Evolutionary conservation across 2,329 filamentous ascomycete genomes (phyloP).

Genomic region (Colletotrichum acutatum): DNA sequence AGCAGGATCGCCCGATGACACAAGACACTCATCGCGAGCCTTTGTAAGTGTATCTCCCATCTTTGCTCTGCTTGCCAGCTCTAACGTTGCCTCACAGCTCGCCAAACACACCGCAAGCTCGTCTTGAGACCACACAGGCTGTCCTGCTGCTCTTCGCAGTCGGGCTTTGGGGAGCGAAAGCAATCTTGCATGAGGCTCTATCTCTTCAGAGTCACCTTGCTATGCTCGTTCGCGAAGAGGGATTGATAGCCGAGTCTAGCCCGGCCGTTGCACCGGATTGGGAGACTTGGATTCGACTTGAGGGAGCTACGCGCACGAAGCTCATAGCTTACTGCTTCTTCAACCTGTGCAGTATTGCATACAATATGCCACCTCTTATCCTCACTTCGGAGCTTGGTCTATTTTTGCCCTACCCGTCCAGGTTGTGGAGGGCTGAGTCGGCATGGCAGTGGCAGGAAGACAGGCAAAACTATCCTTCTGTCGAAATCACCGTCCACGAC

Average conservation of each 20-base stretch:
- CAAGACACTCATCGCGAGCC: conserved; percentile 69
- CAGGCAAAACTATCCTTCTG: conserved; percentile 59
- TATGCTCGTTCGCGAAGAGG: conserved; percentile 68
- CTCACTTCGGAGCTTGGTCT: conserved; percentile 70
- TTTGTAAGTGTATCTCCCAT: conserved; percentile 58
- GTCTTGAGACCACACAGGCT: conserved; percentile 74
- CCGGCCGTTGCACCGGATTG: conserved; percentile 61
- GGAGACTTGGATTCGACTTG: conserved; percentile 69
- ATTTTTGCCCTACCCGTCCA: conserved; percentile 63
- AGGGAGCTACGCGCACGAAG: conserved; percentile 68
- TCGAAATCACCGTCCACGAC: conserved; percentile 66
- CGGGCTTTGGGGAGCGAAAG: conserved; percentile 70
- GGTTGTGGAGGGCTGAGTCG: conserved; percentile 67
- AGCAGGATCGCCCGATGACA: conserved; percentile 66
- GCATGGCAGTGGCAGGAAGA: conserved; percentile 71
- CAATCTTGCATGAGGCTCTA: conserved; percentile 69
- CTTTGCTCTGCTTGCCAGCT: neutral
- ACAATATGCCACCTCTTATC: conserved; percentile 68
- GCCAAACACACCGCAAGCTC: conserved; percentile 67
- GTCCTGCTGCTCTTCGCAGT: conserved; percentile 70
- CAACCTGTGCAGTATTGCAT: conserved; percentile 71
- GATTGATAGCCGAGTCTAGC: conserved; percentile 60
- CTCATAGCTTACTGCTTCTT: conserved; percentile 72
- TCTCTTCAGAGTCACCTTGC: conserved; percentile 68
- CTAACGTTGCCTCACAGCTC: conserved; percentile 52